A percentile compares a stretch with the other conserved stretches of the same genome.
These are phyloP conservation scores for Agrocybe pediades DNA, from an alignment of 768 basidiomycete genomes.

Conservation along the genomic window DNA sequence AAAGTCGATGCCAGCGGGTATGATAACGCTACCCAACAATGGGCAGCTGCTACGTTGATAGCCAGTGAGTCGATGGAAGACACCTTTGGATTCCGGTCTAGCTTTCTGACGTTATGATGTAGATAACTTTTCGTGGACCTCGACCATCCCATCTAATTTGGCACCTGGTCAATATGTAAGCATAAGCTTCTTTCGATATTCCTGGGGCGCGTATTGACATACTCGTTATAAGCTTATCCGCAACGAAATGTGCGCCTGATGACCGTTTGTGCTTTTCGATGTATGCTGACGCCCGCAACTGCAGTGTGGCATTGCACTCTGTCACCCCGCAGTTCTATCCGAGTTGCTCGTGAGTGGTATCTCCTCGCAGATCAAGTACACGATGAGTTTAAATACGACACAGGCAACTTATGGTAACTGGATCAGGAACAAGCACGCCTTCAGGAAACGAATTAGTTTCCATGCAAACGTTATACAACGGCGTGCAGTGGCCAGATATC, in stretches of 20 bases:
- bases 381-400: slow-evolving; percentile 5
- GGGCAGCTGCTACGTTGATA: slow-evolving; percentile 46
- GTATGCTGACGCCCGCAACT: slow-evolving; percentile 9
- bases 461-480: slow-evolving; percentile 35
- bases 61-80: slow-evolving; percentile 35
- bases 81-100: too few species aligned
- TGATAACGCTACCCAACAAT: slow-evolving; percentile 34
- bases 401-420: slow-evolving; percentile 38
- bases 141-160: slow-evolving; percentile 41
- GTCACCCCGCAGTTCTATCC: slow-evolving; percentile 47
- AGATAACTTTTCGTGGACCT: slow-evolving; percentile 44
- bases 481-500: slow-evolving; percentile 37
- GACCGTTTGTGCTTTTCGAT: slow-evolving; percentile 1
- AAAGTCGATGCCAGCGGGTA: slow-evolving; percentile 50
- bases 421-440: slow-evolving; percentile 36
- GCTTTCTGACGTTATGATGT: slow-evolving; percentile 1
- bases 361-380: slow-evolving; percentile 6
- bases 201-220: too few species aligned
- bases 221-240: slow-evolving; percentile 39
- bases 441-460: slow-evolving; percentile 33
- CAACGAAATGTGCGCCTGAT: slow-evolving; percentile 42
- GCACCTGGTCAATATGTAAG: slow-evolving; percentile 52
- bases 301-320: slow-evolving; percentile 48
- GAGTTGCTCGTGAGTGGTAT: slow-evolving; percentile 45
- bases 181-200: too few species aligned